Evolutionary conservation across 2,329 filamentous ascomycete species (phyloP).

Genomic region (Fusarium decemcellulare): DNA sequence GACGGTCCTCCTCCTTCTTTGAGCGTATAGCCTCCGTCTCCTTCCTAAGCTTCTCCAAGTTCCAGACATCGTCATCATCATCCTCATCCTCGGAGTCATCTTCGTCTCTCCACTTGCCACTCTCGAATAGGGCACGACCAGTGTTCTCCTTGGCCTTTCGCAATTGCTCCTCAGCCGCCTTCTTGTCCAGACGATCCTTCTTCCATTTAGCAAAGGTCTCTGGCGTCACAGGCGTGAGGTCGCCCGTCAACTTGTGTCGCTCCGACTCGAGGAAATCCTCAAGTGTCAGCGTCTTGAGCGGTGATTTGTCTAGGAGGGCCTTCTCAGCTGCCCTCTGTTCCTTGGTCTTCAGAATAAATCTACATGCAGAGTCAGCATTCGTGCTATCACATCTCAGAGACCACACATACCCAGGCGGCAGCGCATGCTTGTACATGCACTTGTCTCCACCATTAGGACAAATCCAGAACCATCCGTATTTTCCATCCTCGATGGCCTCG

Average conservation of each 20-base stretch:
- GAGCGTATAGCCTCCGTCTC: constrained; percentile 86
- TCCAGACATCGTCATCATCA: constrained; percentile 80
- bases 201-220: constrained; percentile 98
- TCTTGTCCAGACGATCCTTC: constrained; percentile 93
- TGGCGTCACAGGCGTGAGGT: constrained; percentile 91
- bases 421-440: constrained; percentile 98
- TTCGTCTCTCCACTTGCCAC: constrained; percentile 88
- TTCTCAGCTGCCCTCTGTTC: constrained; percentile 97
- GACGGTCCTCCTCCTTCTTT: constrained; percentile 83
- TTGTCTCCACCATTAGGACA: constrained; percentile 97
- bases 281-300: constrained; percentile 92
- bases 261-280: constrained; percentile 98
- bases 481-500: constrained; percentile 96
- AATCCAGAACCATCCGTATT: constrained; percentile 99
- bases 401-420: constrained; percentile 87
- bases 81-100: constrained; percentile 74
- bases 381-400: not conserved
- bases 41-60: constrained; percentile 83
- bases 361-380: constrained; percentile 56
- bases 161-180: constrained; percentile 92
- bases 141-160: constrained; percentile 95
- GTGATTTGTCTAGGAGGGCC: constrained; percentile 94
- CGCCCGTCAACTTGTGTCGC: constrained; percentile 93
- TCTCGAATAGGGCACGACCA: constrained; percentile 94
- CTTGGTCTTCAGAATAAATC: constrained; percentile 97